A percentile compares a stretch with the other conserved stretches of the same genome.
phyloP scores from a whole-genome alignment of 495 filamentous ascomycete genomes.

The Pseudoneurospora amorphoporcata region DNA sequence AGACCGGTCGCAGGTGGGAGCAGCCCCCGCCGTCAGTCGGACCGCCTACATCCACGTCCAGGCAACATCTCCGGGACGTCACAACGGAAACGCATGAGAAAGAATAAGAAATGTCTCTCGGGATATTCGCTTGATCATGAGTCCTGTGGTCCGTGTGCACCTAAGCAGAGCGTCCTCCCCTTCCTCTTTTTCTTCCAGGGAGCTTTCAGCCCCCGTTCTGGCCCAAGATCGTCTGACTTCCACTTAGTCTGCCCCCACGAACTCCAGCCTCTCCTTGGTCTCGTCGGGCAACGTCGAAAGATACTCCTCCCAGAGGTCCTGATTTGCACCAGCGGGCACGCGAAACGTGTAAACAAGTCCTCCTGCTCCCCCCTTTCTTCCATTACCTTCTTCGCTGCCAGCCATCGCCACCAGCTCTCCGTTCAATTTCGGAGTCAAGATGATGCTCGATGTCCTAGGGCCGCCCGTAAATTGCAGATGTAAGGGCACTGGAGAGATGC shows the following conservation, averaged over 20 bases:
- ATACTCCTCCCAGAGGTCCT: not conserved
- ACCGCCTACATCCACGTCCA: not conserved
- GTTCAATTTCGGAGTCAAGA: slow-evolving; percentile 23
- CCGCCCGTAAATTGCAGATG: slow-evolving; percentile 36
- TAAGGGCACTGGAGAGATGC: slow-evolving; percentile 24
- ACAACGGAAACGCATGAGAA: not conserved
- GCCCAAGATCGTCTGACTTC: not conserved
- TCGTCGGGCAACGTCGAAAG: not conserved
- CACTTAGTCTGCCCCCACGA: not conserved
- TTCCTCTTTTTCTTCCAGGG: not conserved
- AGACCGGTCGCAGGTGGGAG: no score
- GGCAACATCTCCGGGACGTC: not conserved
- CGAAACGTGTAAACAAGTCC: not conserved
- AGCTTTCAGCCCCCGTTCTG: not conserved
- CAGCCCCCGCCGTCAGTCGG: not conserved
- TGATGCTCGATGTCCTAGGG: slow-evolving; percentile 35
- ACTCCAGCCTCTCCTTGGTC: not conserved
- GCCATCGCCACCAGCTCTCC: not conserved
- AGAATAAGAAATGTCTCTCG: not conserved
- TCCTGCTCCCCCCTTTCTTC: not conserved
- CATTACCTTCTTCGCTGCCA: not conserved
- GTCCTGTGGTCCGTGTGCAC: not conserved
- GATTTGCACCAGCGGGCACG: not conserved
- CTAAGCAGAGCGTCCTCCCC: not conserved
- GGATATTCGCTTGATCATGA: not conserved